Base-by-base conservation (phyloP, 2,329 filamentous ascomycete genomes). In the Pestalotiopsis sp. region DNA sequence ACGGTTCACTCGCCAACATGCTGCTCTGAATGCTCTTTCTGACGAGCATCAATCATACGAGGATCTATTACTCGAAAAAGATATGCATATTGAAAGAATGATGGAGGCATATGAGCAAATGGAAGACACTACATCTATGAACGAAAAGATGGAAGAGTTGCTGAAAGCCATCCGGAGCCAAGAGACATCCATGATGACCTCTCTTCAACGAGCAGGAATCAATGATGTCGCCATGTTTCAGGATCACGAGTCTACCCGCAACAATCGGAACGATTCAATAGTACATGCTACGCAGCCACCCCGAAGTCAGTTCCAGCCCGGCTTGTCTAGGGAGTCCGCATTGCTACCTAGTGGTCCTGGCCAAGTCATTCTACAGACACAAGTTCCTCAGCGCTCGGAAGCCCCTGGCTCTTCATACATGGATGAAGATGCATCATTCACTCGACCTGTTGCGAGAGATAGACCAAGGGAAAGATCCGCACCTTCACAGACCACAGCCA, bases 361-460 rank as follows among this genome's bases (percentile, higher is more conserved):
- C 1, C 84, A 89, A 70, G 80, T 87, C 20, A 82, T 88, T 23
- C 81, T 84, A 23, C 86, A 88, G 72, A 88, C 86, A 1, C 86
- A 88, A 67, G 72, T 85, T 25, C 78, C 81, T 11, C 71, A 70
- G 13, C 69, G 71, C 67, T 62, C 67, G 57, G 71, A 73, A 41
- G 59, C 64, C 14, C 41, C 67, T 36, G 64, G 57, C 49, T 36
- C 69, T 36, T 69, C 68, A 23, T 68, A 63, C 2, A 39, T 59
- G 45, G 65, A 68, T 27, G 71, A 72, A 14, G 71, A 72, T 27
- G 64, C 70, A 5, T 70, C 74, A 13, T 72, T 72, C n/a, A 69
- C 65, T 20, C 72, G 68, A 45, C 72, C 67, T 36, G 71, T 31
- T 11, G 38, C 68, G 27, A 62, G 56, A n/a, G 68, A 68, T 59